phyloP scores from a whole-genome alignment of 2,329 filamentous ascomycete genomes.

The Tympanopsis confertula region DNA sequence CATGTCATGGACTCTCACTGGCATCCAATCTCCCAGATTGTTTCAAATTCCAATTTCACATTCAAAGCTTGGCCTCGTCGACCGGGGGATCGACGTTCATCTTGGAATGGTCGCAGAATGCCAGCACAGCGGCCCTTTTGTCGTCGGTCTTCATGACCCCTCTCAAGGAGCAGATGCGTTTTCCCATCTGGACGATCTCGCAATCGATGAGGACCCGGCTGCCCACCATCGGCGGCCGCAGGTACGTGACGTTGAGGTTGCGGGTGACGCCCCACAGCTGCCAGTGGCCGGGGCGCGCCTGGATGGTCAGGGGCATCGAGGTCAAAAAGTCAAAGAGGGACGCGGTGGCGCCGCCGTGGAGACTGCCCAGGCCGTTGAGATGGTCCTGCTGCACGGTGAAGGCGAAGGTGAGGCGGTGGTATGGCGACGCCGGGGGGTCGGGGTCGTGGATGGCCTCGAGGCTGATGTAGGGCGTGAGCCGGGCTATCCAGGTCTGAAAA shows the following conservation, averaged over 20 bases:
- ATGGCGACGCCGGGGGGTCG: slow-evolving; percentile 21
- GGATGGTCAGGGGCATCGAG: slow-evolving; percentile 40
- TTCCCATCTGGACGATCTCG: slow-evolving; percentile 45
- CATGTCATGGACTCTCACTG: too few relatives aligned
- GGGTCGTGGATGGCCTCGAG: slow-evolving; percentile 23
- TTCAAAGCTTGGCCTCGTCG: slow-evolving; percentile 4
- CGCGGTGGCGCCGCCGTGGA: slow-evolving; percentile 53
- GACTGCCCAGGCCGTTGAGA: slow-evolving; percentile 38
- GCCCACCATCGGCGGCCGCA: slow-evolving; percentile 46
- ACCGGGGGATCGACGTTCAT: slow-evolving; percentile 39
- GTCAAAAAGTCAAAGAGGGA: slow-evolving; percentile 60
- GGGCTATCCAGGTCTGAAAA: slow-evolving; percentile 30
- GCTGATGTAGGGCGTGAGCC: slow-evolving; percentile 26
- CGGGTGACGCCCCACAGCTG: slow-evolving; percentile 50
- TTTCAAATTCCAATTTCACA: not conserved
- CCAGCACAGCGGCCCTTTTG: slow-evolving; percentile 39
- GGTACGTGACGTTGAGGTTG: slow-evolving; percentile 55
- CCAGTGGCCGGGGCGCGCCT: slow-evolving; percentile 50
- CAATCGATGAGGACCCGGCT: slow-evolving; percentile 38
- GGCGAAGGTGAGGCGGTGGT: slow-evolving; percentile 22
- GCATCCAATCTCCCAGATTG: too few relatives aligned
- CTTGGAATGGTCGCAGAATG: slow-evolving; percentile 54
- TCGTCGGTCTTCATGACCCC: slow-evolving; percentile 40
- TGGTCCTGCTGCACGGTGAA: slow-evolving; percentile 37
- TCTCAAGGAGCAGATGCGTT: slow-evolving; percentile 36